Evolutionary conservation across 2,329 filamentous ascomycete species (phyloP).

Genomic region (Trichoderma breve): DNA sequence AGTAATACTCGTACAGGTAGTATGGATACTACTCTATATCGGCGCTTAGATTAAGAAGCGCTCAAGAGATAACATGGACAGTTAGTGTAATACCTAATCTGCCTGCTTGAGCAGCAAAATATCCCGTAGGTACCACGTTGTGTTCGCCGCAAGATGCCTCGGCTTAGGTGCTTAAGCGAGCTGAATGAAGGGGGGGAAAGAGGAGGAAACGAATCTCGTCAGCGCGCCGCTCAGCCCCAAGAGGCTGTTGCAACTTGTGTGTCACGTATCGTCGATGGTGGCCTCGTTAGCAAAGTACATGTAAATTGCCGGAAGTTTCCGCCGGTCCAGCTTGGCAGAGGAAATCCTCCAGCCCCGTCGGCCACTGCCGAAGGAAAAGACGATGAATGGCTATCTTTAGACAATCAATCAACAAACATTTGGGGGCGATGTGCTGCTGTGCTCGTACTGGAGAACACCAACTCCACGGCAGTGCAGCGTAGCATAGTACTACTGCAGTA

Average conservation of each 20-base stretch:
- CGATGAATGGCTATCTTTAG: background rate
- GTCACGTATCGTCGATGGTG: background rate
- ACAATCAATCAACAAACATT: background rate
- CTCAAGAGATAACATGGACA: background rate
- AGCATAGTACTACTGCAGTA: background rate
- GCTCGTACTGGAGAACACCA: background rate
- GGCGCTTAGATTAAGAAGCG: background rate
- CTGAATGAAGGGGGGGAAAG: background rate
- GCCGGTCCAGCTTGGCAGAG: slow-evolving; percentile 1
- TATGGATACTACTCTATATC: background rate
- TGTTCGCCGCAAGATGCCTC: background rate
- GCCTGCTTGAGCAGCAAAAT: background rate
- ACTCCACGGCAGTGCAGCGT: background rate
- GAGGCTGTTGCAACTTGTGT: background rate
- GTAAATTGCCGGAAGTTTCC: slow-evolving; percentile 11
- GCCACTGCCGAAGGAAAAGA: slow-evolving; percentile 3
- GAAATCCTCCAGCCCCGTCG: background rate
- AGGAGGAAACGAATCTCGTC: background rate
- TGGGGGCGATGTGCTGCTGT: background rate
- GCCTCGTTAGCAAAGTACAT: background rate
- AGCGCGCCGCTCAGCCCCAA: background rate
- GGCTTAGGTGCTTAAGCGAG: background rate
- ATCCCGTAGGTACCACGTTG: background rate
- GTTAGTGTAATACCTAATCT: background rate
- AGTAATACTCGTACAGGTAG: background rate